Evolutionary conservation across 2,329 filamentous ascomycete species (phyloP).

Genomic region (Intubia oerlemansii): DNA sequence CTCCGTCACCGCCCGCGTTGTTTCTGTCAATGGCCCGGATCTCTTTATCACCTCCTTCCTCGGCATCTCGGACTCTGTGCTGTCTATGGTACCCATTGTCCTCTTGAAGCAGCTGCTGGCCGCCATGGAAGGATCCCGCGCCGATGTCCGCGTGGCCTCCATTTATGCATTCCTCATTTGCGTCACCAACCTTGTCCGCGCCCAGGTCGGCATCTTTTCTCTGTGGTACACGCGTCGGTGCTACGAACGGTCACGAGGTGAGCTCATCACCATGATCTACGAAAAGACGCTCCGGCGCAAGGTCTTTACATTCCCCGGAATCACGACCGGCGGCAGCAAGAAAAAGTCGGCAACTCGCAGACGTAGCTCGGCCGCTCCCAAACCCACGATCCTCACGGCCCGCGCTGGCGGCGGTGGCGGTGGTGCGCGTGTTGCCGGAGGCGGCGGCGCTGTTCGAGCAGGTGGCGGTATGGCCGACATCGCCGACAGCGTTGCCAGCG

Average conservation of each 20-base stretch:
- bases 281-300: conserved; percentile 43
- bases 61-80: conserved; percentile 36
- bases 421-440: conserved; percentile 1
- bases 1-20: conserved; percentile 45
- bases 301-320: conserved; percentile 33
- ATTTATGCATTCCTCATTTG: conserved; percentile 45
- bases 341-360: conserved; percentile 7
- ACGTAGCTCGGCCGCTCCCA: conserved; percentile 9
- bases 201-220: conserved; percentile 45
- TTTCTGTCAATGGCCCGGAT: conserved; percentile 63
- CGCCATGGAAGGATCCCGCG: conserved; percentile 34
- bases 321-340: background rate
- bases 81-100: conserved; percentile 38
- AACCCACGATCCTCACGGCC: conserved; percentile 1
- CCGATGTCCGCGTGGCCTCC: conserved; percentile 33
- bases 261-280: conserved; percentile 51
- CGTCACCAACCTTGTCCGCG: conserved; percentile 33
- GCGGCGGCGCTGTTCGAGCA: conserved; percentile 1
- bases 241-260: conserved; percentile 68
- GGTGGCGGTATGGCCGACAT: conserved; percentile 3
- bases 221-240: conserved; percentile 69
- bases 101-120: conserved; percentile 51
- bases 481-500: conserved; percentile 1
- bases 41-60: conserved; percentile 45
- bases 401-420: conserved; percentile 1